These are phyloP conservation scores for Pseudogymnoascus sp. DNA, from an alignment of 2,329 filamentous ascomycete species.

Conservation along the genomic window DNA sequence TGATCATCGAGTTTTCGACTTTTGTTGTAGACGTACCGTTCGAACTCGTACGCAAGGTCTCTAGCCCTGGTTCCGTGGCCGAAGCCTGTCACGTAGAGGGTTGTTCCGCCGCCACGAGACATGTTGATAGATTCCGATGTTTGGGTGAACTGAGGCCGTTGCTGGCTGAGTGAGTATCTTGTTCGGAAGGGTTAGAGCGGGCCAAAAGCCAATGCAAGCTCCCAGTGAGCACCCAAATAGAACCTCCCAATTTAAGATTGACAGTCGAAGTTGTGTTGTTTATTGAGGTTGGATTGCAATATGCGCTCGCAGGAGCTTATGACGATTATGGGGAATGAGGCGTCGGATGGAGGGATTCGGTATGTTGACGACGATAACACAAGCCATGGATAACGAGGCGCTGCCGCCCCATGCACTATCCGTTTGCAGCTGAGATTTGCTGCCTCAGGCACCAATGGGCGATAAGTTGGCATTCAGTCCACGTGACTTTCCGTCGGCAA, in stretches of 20 bases:
- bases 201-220: constrained; percentile 2
- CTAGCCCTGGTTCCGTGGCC: constrained; percentile 96
- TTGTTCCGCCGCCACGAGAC: constrained; percentile 88
- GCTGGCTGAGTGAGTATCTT: constrained; percentile 4
- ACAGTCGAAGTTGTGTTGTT: background rate
- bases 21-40: constrained; percentile 79
- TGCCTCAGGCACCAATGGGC: background rate
- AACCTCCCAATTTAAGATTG: background rate
- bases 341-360: background rate
- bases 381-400: background rate
- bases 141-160: background rate
- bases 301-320: constrained; percentile 4
- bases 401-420: background rate
- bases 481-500: background rate
- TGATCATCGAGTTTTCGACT: constrained; percentile 40
- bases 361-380: constrained; percentile 5
- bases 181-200: background rate
- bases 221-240: constrained; percentile 1
- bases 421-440: constrained; percentile 3
- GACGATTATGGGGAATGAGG: constrained; percentile 2
- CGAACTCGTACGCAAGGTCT: constrained; percentile 99
- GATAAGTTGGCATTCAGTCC: background rate
- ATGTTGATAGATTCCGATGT: constrained; percentile 40
- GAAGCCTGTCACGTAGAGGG: constrained; percentile 98
- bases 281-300: background rate